These are phyloP conservation scores for Penicillium decumbens DNA, from an alignment of 2,329 filamentous ascomycete genomes.

Conservation along the genomic window DNA sequence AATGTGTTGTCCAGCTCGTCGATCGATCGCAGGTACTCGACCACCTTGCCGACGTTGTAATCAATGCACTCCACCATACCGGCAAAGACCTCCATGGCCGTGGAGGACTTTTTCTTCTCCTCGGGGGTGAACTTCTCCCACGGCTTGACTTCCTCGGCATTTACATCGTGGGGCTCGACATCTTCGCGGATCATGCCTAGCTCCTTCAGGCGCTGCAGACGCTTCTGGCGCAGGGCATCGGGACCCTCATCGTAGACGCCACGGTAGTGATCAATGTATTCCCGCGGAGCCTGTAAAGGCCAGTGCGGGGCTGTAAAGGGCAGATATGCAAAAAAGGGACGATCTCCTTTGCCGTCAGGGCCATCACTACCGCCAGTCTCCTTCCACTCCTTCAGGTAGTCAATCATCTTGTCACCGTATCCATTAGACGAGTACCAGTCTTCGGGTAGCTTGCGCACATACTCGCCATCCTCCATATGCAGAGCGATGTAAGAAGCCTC, in stretches of 20 bases:
- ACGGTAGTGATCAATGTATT: constrained; percentile 54
- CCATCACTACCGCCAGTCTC: constrained; percentile 25
- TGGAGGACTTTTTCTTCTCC: constrained; percentile 40
- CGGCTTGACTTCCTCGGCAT: constrained; percentile 44
- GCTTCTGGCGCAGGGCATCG: constrained; percentile 50
- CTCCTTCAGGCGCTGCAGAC: constrained; percentile 54
- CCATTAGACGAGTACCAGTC: constrained; percentile 53
- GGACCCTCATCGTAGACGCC: constrained; percentile 60
- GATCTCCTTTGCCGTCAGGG: constrained; percentile 25
- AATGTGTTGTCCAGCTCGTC: constrained; percentile 62
- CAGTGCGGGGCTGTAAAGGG: constrained; percentile 62
- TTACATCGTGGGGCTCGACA: constrained; percentile 38
- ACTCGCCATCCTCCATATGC: constrained; percentile 45
- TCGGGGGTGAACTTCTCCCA: constrained; percentile 36
- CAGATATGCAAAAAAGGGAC: constrained; percentile 57
- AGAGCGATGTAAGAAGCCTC: constrained; percentile 43
- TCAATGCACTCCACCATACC: constrained; percentile 63
- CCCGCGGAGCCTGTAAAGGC: constrained; percentile 57
- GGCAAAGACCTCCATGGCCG: constrained; percentile 60
- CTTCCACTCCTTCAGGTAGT: constrained; percentile 51
- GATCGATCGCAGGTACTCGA: constrained; percentile 52
- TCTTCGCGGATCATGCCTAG: constrained; percentile 53
- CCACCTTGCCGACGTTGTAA: constrained; percentile 55
- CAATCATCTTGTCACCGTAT: constrained; percentile 51
- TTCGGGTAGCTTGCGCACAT: constrained; percentile 46